Percentiles rank a stretch among this genome's conserved stretches.
Conservation (phyloP, 2,329 filamentous ascomycete species). For the Scedosporium aurantiacum region DNA sequence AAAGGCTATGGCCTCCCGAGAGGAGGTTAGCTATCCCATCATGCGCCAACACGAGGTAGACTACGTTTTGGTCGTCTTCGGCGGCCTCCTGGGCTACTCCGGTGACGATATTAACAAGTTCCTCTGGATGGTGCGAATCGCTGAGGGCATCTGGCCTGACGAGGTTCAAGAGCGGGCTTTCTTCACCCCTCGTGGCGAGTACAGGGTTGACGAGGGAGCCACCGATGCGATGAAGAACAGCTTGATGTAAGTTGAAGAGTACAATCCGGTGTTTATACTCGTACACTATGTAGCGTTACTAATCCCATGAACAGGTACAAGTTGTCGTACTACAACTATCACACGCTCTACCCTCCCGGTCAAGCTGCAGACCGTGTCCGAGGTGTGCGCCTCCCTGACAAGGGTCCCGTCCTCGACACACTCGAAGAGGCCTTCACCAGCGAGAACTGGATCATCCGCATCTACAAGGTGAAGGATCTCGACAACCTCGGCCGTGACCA, state of each 20-base stretch:
- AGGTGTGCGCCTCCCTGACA: conserved; percentile 65
- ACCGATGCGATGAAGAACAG: conserved; percentile 98
- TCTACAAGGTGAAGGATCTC: conserved; percentile 99
- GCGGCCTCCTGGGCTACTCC: conserved; percentile 89
- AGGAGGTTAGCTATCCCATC: conserved; percentile 97
- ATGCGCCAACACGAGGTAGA: conserved; percentile 98
- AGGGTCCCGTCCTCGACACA: conserved; percentile 75
- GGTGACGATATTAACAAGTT: conserved; percentile 99
- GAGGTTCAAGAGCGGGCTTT: conserved; percentile 95
- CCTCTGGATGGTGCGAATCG: conserved; percentile 99
- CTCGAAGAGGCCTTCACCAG: conserved; percentile 96
- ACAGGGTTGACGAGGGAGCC: conserved; percentile 84
- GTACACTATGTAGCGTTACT: not conserved
- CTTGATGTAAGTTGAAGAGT: conserved; percentile 64
- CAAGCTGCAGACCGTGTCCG: conserved; percentile 88
- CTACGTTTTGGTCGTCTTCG: conserved; percentile 96
- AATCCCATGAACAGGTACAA: conserved; percentile 67
- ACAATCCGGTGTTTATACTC: not conserved
- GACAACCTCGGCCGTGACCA: conserved; percentile 94
- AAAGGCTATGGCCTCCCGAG: conserved; percentile 94
- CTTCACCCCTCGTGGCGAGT: conserved; percentile 89
- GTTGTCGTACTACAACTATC: conserved; percentile 99
- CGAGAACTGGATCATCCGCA: conserved; percentile 99
- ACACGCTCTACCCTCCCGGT: conserved; percentile 79
- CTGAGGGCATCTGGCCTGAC: conserved; percentile 99